Conservation (phyloP, 805 yeast species). For the Suhomyces kilbournensis region DNA sequence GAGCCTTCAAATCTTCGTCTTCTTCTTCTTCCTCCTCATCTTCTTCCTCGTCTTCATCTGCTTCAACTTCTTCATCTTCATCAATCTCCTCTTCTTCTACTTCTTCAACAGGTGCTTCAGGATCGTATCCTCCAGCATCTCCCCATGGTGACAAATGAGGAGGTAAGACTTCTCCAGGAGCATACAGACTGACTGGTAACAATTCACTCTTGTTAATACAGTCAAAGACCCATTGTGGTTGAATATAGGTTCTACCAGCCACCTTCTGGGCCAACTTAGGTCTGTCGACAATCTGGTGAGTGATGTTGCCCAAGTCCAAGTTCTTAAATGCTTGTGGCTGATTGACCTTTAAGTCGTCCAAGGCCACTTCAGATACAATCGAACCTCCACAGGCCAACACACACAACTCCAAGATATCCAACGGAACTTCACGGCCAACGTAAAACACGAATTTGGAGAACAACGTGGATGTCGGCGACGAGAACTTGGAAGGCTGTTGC, state of each 20-base stretch:
- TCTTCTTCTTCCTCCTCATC: slow-evolving; percentile 56
- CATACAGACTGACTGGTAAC: slow-evolving; percentile 74
- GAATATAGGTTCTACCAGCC: slow-evolving; percentile 89
- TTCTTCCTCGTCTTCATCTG: slow-evolving; percentile 30
- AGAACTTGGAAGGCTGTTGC: slow-evolving; percentile 57
- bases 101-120: slow-evolving; percentile 44
- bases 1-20: slow-evolving; percentile 67
- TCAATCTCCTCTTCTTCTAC: slow-evolving; percentile 47
- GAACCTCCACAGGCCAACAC: slow-evolving; percentile 84
- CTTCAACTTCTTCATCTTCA: slow-evolving; percentile 50
- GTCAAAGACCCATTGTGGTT: slow-evolving; percentile 98
- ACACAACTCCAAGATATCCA: slow-evolving; percentile 85
- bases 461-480: slow-evolving; percentile 59
- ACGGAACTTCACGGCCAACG: slow-evolving; percentile 93
- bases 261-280: slow-evolving; percentile 75
- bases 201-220: slow-evolving; percentile 75
- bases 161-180: slow-evolving; percentile 93
- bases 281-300: slow-evolving; percentile 94
- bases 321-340: slow-evolving; percentile 43
- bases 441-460: slow-evolving; percentile 76
- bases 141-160: slow-evolving; percentile 99
- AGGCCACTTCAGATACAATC: slow-evolving; percentile 79
- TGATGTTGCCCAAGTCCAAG: slow-evolving; percentile 64
- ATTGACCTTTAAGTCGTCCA: slow-evolving; percentile 66
- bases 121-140: slow-evolving; percentile 87